Conservation (phyloP, 805 yeast genomes). For the Metschnikowia sp. region DNA sequence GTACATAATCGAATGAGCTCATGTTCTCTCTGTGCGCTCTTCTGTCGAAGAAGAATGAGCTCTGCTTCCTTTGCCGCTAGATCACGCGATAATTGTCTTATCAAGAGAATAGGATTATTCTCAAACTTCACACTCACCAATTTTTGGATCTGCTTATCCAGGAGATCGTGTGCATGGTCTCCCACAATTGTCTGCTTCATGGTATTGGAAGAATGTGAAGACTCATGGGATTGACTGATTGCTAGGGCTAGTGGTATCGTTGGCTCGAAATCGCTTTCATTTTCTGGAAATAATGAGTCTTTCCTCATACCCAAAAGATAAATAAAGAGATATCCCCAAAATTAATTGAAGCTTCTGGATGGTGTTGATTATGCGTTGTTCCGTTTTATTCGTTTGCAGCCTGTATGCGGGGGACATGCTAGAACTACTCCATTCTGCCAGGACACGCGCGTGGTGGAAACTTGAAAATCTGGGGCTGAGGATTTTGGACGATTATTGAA, state of each 20-base stretch:
- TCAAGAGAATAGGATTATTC: constrained; percentile 28
- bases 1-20: constrained; percentile 28
- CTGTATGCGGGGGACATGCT: too few relatives aligned
- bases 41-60: constrained; percentile 34
- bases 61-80: constrained; percentile 47
- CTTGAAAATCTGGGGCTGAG: too few relatives aligned
- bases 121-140: constrained; percentile 24
- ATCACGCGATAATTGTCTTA: constrained; percentile 47
- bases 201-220: background rate
- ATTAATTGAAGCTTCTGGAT: too few relatives aligned
- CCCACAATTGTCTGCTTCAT: constrained; percentile 5
- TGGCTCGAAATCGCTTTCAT: background rate
- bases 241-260: too few relatives aligned
- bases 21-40: constrained; percentile 33
- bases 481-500: too few relatives aligned
- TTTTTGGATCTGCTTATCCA: constrained; percentile 20
- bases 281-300: constrained; percentile 1
- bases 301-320: background rate
- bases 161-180: constrained; percentile 21
- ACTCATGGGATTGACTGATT: background rate
- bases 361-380: too few relatives aligned
- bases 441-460: too few relatives aligned
- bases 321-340: too few relatives aligned
- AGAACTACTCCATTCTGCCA: too few relatives aligned
- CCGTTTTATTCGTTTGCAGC: too few relatives aligned